These are phyloP conservation scores for Xylaria multiplex DNA, from an alignment of 2,329 filamentous ascomycete species.

Conservation along the genomic window DNA sequence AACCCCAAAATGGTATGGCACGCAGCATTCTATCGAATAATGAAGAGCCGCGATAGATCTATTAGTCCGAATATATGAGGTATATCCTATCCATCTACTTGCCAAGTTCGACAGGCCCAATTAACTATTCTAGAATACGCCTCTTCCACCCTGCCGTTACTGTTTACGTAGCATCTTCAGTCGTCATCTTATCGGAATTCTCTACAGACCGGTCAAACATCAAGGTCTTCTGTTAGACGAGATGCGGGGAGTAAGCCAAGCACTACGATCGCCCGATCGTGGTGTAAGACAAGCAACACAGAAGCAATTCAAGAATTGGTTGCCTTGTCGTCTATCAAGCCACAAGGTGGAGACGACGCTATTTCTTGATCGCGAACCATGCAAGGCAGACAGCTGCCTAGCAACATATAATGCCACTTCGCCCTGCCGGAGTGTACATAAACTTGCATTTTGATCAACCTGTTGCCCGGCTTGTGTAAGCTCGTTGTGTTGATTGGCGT, in stretches of 20 bases:
- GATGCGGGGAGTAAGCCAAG: slow-evolving; percentile 21
- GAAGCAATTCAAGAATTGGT: slow-evolving; percentile 12
- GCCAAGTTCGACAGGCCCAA: not conserved
- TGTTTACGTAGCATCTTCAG: not conserved
- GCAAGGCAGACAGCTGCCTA: slow-evolving; percentile 26
- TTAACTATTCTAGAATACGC: not conserved
- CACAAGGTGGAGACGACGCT: slow-evolving; percentile 1
- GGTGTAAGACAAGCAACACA: slow-evolving; percentile 24
- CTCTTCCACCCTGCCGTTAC: slow-evolving; percentile 2
- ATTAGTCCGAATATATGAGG: not conserved
- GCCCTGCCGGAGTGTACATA: slow-evolving; percentile 21
- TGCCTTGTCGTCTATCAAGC: slow-evolving; percentile 1
- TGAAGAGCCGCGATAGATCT: slow-evolving; percentile 20
- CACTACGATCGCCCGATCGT: slow-evolving; percentile 19
- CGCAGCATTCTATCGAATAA: slow-evolving; percentile 12
- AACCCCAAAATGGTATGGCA: not conserved
- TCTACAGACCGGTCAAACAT: slow-evolving; percentile 3
- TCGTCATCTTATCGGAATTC: not conserved
- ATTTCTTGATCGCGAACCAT: slow-evolving; percentile 22
- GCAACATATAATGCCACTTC: slow-evolving; percentile 12
- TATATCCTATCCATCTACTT: not conserved
- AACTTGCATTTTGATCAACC: not conserved
- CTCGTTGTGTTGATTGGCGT: not conserved
- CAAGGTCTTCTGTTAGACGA: not conserved
- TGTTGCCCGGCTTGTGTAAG: not conserved